Base-by-base conservation (phyloP, 306 rosid species). In the Fagus sylvatica region DNA sequence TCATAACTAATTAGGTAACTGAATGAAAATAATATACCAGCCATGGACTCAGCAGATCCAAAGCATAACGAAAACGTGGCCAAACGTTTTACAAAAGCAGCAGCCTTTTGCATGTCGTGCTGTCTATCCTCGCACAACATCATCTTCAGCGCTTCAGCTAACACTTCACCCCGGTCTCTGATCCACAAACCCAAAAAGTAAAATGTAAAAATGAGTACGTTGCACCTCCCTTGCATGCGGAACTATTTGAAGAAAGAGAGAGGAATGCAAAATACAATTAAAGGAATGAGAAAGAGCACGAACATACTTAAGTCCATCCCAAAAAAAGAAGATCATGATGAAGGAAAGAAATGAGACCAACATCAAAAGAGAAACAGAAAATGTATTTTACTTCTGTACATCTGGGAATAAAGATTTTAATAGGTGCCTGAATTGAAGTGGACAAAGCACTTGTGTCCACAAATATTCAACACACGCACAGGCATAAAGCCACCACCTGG, bases 41-140 rank as follows among this genome's bases (percentile, higher is more conserved):
- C 93, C 94, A 93, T 87, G 75, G 98, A 75, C 90, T 93, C 98
- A 5, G 97, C 93, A 39, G 96, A 86, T 54, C 97, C 98, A 67
- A 89, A 88, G 83, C 85, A 79, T 39, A 93, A 75, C 33, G 97
- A 85, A 82, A 90, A 85, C 51, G 94, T 88, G 34, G 99, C 86
- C 82, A 96, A 81, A 79, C 98, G 94, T 78, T 96, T 93, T 75
- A 96, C 86, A 80, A 96, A 96, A 75, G 97, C 99, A 78, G 97
- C 99, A 62, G 98, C 87, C 87, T 96, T 96, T 82, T 93, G 99
- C 98, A 93, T 96, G 91, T 91, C 99, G 83, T 91, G 97, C 71
- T 96, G 99, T 88, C 88, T 96, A 77, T 93, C 98, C 7, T 96
- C 99, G 54, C 96, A 96, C 84, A 96, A 75, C 99, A 96, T 96